Conservation (phyloP, 257 asterid genomes). For the Rhazya stricta region DNA sequence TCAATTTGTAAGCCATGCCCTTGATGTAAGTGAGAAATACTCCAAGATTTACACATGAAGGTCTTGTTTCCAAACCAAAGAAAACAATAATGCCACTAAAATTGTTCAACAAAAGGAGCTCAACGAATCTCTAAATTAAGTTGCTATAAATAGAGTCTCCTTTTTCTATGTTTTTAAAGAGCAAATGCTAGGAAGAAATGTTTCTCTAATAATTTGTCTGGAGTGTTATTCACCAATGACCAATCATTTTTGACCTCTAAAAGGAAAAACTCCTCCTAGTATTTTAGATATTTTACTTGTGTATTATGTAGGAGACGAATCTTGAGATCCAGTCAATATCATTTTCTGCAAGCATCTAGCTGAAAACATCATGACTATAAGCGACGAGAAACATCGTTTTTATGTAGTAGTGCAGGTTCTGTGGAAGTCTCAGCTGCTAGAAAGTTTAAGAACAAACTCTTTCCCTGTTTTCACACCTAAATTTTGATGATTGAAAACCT, state of each 20-base stretch:
- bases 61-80: background rate
- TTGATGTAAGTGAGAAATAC: background rate
- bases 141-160: background rate
- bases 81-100: background rate
- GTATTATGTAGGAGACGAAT: background rate
- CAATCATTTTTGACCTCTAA: background rate
- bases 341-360: background rate
- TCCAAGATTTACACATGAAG: background rate
- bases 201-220: background rate
- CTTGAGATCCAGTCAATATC: background rate
- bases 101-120: background rate
- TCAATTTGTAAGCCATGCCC: background rate
- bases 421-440: background rate
- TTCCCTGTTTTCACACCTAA: background rate
- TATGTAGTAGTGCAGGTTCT: background rate
- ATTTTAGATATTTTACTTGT: background rate
- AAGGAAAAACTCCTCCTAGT: background rate
- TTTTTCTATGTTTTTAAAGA: background rate
- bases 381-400: background rate
- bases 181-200: background rate
- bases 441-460: background rate
- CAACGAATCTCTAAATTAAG: background rate
- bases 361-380: background rate
- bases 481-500: background rate
- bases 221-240: background rate